A percentile compares a stretch with the other conserved stretches of the same genome.
phyloP scores from a whole-genome alignment of 1,139 yeast genomes.

The Pichia sp. region DNA sequence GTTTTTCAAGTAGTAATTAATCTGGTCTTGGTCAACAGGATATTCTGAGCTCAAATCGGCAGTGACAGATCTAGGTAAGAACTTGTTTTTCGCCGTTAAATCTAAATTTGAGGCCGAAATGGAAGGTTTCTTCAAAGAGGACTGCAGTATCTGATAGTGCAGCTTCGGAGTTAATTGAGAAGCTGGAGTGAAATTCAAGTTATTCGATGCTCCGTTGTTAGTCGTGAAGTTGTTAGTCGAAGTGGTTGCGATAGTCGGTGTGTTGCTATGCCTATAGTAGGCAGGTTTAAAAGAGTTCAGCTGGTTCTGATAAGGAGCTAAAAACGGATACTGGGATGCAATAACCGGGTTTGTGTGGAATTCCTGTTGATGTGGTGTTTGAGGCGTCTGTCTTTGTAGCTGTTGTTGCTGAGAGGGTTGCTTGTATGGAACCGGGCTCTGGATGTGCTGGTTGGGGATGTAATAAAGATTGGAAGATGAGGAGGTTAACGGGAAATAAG shows the following conservation, averaged over 20 bases:
- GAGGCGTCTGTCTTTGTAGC: slow-evolving; percentile 5
- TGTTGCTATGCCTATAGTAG: slow-evolving; percentile 8
- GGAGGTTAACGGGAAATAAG: slow-evolving; percentile 16
- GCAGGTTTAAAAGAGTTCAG: slow-evolving; percentile 4
- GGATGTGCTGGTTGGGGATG: slow-evolving; percentile 4
- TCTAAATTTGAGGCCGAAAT: slow-evolving; percentile 3
- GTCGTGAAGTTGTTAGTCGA: slow-evolving; percentile 9
- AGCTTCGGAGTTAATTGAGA: slow-evolving; percentile 10
- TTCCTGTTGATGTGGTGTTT: slow-evolving; percentile 3
- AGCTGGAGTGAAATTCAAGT: slow-evolving; percentile 11
- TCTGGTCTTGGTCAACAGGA: slow-evolving; percentile 22
- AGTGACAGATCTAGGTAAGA: slow-evolving; percentile 19
- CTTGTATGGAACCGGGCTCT: not conserved
- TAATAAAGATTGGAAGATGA: not conserved
- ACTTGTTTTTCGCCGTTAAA: slow-evolving; percentile 21
- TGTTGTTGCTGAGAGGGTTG: not conserved
- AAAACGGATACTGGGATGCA: slow-evolving; percentile 9
- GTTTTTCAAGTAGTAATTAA: slow-evolving; percentile 16
- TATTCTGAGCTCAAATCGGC: slow-evolving; percentile 25
- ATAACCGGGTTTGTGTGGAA: slow-evolving; percentile 4
- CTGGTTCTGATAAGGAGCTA: slow-evolving; percentile 11
- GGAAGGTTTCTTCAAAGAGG: slow-evolving; percentile 12
- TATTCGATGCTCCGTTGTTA: not conserved
- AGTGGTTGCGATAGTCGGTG: slow-evolving; percentile 11
- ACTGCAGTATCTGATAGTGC: slow-evolving; percentile 8